A percentile compares a stretch with the other conserved stretches of the same genome.
Conservation (phyloP, 139 green algal genomes). For the Gonium pectorale region DNA sequence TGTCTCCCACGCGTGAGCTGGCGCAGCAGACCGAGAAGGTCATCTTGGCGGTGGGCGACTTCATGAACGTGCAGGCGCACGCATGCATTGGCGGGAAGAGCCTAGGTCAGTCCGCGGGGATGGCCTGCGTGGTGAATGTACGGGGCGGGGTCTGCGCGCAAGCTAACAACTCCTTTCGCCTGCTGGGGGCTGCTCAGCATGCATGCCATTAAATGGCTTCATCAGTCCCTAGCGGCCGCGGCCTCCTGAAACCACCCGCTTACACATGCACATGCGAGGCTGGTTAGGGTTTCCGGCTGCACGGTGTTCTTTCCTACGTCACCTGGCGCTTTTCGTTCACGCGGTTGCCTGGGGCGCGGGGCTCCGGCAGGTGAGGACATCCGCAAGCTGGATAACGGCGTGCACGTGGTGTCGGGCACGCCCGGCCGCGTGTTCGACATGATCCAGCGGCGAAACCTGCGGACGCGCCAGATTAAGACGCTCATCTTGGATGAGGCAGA, state of each 20-base stretch:
- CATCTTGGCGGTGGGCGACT: conserved; percentile 93
- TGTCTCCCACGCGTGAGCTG: conserved; percentile 98
- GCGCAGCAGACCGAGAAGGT: conserved; percentile 96
- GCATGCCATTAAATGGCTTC: too few relatives aligned
- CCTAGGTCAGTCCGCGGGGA: conserved; percentile 70
- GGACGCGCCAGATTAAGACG: conserved; percentile 81
- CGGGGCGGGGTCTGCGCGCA: too few relatives aligned
- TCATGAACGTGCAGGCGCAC: conserved; percentile 94
- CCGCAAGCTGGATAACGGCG: conserved; percentile 91
- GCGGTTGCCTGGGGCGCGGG: background rate
- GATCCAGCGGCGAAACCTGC: conserved; percentile 89
- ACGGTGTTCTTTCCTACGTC: too few relatives aligned
- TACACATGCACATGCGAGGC: too few relatives aligned
- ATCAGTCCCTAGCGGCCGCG: too few relatives aligned
- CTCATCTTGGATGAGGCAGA: conserved; percentile 91
- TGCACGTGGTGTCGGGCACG: conserved; percentile 96
- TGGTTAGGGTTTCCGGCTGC: too few relatives aligned
- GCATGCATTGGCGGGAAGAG: conserved; percentile 96
- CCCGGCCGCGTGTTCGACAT: conserved; percentile 99
- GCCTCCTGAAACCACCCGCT: too few relatives aligned
- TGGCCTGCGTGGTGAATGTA: too few relatives aligned
- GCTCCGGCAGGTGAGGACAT: conserved; percentile 91
- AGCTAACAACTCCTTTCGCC: too few relatives aligned
- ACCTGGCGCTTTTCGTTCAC: background rate
- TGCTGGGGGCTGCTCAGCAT: too few relatives aligned